These are phyloP conservation scores for Phycomyces nitens DNA, from an alignment of 192 early-diverging fungal genomes.

Conservation along the genomic window DNA sequence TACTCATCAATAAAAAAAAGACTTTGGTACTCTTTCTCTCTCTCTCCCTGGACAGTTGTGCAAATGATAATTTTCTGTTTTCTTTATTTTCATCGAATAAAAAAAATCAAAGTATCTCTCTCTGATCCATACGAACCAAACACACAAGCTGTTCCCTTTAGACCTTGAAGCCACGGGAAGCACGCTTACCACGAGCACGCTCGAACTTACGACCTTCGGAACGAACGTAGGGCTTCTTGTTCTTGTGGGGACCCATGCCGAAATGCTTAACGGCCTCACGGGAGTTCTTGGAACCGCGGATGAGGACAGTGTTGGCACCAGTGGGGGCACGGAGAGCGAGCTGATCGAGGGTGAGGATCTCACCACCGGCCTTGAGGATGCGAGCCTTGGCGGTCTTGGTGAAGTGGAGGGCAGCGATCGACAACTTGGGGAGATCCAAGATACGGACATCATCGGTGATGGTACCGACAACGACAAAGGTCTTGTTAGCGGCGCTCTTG, in stretches of 20 bases:
- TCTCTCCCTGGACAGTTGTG: too few relatives aligned
- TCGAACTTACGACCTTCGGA: conserved; percentile 99
- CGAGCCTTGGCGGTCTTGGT: conserved; percentile 95
- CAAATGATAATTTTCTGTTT: neutral
- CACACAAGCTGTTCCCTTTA: conserved; percentile 38
- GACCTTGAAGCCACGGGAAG: conserved; percentile 96
- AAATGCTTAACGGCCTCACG: conserved; percentile 99
- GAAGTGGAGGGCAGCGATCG: conserved; percentile 93
- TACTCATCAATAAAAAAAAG: too few relatives aligned
- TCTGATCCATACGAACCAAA: too few relatives aligned
- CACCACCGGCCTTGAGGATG: conserved; percentile 98
- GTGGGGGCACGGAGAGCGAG: conserved; percentile 97
- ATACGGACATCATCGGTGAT: conserved; percentile 96
- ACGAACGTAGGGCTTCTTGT: conserved; percentile 83
- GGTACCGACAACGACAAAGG: conserved; percentile 92
- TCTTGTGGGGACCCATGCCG: conserved; percentile 58
- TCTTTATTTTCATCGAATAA: neutral
- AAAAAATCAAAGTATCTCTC: neutral
- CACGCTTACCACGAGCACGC: conserved; percentile 98
- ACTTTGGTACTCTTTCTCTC: too few relatives aligned
- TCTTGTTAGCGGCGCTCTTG: conserved; percentile 59
- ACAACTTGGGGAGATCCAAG: conserved; percentile 90
- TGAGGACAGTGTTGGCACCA: conserved; percentile 90
- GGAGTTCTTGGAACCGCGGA: conserved; percentile 92
- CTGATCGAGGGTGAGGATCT: conserved; percentile 98